These are phyloP conservation scores for Cytospora chrysosperma DNA, from an alignment of 2,329 filamentous ascomycete species.

Conservation along the genomic window DNA sequence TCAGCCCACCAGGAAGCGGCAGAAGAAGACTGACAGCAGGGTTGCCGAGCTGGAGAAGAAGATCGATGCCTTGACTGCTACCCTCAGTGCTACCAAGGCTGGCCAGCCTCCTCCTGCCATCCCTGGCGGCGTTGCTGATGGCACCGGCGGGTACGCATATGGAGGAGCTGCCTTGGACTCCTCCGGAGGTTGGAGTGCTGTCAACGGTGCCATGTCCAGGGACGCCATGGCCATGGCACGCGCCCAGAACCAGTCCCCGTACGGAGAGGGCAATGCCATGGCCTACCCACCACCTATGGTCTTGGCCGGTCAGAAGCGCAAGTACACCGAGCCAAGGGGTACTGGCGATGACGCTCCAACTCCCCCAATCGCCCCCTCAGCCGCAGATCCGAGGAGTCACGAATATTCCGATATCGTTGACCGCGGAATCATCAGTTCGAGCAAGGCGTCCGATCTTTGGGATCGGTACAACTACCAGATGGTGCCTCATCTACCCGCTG, in stretches of 20 bases:
- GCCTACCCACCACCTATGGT: constrained; percentile 28
- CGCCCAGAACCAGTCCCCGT: constrained; percentile 21
- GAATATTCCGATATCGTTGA: constrained; percentile 54
- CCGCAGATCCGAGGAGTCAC: constrained; percentile 28
- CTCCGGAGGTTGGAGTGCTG: constrained; percentile 15
- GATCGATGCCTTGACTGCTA: constrained; percentile 84
- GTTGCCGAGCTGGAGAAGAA: constrained; percentile 91
- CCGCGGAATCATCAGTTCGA: constrained; percentile 56
- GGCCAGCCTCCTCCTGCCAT: constrained; percentile 19
- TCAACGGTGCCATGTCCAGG: constrained; percentile 7
- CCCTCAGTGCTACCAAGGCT: constrained; percentile 58
- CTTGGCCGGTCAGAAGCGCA: constrained; percentile 42
- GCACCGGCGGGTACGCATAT: constrained; percentile 16
- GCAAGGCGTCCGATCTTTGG: constrained; percentile 56
- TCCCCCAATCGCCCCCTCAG: constrained; percentile 12
- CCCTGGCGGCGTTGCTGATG: constrained; percentile 13
- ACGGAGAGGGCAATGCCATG: constrained; percentile 12
- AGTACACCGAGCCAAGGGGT: constrained; percentile 35
- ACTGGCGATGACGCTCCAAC: constrained; percentile 7
- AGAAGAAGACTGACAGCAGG: constrained; percentile 88
- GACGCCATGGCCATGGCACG: constrained; percentile 8
- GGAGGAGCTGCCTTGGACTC: constrained; percentile 17
- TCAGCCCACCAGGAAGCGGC: constrained; percentile 70
- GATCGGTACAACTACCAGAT: constrained; percentile 59
- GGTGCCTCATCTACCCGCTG: constrained; percentile 59